Evolutionary conservation across 2,329 filamentous ascomycete species (phyloP).

Genomic region (Botrytis fabae): DNA sequence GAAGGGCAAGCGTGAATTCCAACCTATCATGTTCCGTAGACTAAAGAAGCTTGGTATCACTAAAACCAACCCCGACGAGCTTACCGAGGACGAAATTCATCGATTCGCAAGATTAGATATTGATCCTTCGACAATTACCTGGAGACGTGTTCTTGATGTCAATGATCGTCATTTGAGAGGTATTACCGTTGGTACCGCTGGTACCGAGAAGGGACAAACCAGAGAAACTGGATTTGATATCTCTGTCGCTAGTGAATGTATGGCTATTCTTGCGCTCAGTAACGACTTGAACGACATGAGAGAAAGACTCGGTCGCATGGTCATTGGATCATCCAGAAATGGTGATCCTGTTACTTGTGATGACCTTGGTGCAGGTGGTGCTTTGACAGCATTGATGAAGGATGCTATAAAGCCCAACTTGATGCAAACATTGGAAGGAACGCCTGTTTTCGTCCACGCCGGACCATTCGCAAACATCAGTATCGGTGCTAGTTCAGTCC

Average conservation of each 20-base stretch:
- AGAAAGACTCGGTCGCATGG: conserved; percentile 92
- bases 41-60: conserved; percentile 94
- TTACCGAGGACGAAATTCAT: conserved; percentile 84
- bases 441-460: conserved; percentile 95
- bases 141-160: conserved; percentile 93
- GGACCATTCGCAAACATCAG: conserved; percentile 98
- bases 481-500: conserved; percentile 92
- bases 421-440: conserved; percentile 97
- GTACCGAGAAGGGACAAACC: conserved; percentile 86
- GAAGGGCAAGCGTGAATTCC: conserved; percentile 85
- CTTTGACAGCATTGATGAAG: conserved; percentile 91
- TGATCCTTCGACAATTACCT: conserved; percentile 94
- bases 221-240: conserved; percentile 96
- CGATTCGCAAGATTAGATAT: conserved; percentile 94
- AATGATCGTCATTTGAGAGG: conserved; percentile 93
- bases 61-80: conserved; percentile 88
- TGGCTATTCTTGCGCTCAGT: conserved; percentile 95
- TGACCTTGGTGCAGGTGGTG: conserved; percentile 89
- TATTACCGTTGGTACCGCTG: conserved; percentile 82
- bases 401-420: conserved; percentile 98
- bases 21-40: conserved; percentile 87
- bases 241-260: conserved; percentile 94
- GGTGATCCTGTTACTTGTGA: conserved; percentile 95
- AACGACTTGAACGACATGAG: conserved; percentile 86
- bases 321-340: conserved; percentile 79